Evolutionary conservation across 768 basidiomycete species (phyloP), one percentile per base, ranked within the genome.

Genomic region (Mycena metata): DNA sequence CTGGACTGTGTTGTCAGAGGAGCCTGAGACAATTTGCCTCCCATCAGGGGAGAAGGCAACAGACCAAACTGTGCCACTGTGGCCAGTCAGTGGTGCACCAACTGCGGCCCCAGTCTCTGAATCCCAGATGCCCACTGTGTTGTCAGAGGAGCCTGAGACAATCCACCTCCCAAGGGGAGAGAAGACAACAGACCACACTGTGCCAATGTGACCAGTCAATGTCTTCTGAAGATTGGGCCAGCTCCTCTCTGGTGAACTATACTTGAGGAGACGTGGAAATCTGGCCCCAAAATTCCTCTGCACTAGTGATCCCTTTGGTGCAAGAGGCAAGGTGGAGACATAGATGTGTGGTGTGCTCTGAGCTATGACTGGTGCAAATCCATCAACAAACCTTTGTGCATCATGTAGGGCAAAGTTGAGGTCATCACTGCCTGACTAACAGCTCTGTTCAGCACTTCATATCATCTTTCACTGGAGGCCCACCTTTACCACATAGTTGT

Each of bases 311-410:
- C 21, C 17, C 30, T 21, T 17, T 4, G 51, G 51, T 52, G 51
- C 33, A 35, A 52, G 19, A 4, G 51, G 33, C 8, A 52, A 9
- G 5, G 33, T 33, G n/a, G 51, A 52, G 7, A 52, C 8, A n/a
- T 52, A 52, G 12, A 52, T 52, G 19, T 52, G 51, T 52, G 51
- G 51, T 19, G 19, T 12, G 11, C 51, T 52, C 12, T 52, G 33
- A 36, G 51, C 30, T 2, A 52, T 52, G 5, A 52, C 51, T 35
- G 51, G 51, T 36, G 51, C 30, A 36, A 52, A 52, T 8, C 33
- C 33, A 8, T 35, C 2, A 0, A 36, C 9, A n/a, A 52, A 52
- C 11, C 19, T 35, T 8, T 35, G 16, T 7, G 33, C 17, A 36
- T 52, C 51, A 35, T n/a, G 30, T 3, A 52, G 5, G 0, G 36